Evolutionary conservation across 2,329 filamentous ascomycete genomes (phyloP), one percentile per base, ranked within the genome.

Genomic region (Huntiella decipiens): DNA sequence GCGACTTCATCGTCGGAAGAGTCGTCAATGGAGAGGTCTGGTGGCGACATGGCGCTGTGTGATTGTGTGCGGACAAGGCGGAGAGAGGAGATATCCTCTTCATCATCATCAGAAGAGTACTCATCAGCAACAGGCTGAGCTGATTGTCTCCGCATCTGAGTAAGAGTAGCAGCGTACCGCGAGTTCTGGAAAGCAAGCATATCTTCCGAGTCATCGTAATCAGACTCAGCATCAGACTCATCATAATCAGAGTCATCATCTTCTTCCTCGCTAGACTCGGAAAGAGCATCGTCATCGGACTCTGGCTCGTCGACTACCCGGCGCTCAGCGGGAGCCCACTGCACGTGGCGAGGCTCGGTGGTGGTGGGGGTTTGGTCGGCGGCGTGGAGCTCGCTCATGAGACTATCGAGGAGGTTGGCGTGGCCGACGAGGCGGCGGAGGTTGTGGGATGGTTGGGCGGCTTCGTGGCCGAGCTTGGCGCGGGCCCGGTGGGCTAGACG

Each of bases 401-500:
- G 69, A 36, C 79, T 80, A 67, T 98, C 91, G 62, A 98, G 83
- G 41, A 96, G 80, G 73, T 96, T 98, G 68, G 91, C 91, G 66
- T 98, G 91, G 57, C 88, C 91, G 56, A 98, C 91, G 51, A 98
- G 81, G 39, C 92, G 77, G 60, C 88, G 79, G 52, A 98, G 82
- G 70, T 96, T 79, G 73, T 96, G 91, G 61, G 96, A 88, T 56
- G 84, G 71, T 58, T 81, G 80, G 63, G 79, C 77, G 68, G 91
- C 91, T 68, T 96, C 88, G 53, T 73, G 75, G 54, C 86, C 86
- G 59, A 98, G 86, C 85, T 98, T 98, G 56, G 79, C 81, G 63
- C 91, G 79, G 60, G 91, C 91, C 65, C 87, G 88, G 72, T 94
- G 87, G 61, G 91, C 91, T 57, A 96, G 81, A 70, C 85, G 94